These are phyloP conservation scores for Chytriomyces sp. DNA, from an alignment of 192 early-diverging fungal species.

Conservation along the genomic window DNA sequence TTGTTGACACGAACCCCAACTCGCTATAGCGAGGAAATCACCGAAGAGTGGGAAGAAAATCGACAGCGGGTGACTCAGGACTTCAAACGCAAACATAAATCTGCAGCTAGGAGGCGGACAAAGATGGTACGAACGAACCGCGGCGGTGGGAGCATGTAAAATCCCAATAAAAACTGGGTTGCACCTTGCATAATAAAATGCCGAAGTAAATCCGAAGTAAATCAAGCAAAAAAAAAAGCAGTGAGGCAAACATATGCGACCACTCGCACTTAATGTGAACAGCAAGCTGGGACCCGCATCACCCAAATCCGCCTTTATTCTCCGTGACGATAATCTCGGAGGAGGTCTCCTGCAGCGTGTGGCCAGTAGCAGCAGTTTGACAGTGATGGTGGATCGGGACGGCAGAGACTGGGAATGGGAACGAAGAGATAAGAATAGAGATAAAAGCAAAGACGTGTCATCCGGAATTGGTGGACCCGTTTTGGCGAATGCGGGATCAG, in stretches of 20 bases:
- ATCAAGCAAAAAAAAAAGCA: no score
- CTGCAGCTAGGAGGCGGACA: conserved; percentile 16
- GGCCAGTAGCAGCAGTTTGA: neutral
- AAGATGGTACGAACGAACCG: neutral
- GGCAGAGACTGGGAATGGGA: no score
- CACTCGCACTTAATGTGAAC: neutral
- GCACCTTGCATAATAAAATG: no score
- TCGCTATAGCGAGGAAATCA: conserved; percentile 3
- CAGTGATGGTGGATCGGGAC: no score
- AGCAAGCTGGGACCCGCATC: neutral
- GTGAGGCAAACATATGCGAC: neutral
- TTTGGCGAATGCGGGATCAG: no score
- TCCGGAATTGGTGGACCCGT: no score
- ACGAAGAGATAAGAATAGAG: no score
- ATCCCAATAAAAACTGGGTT: no score
- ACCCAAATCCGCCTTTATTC: neutral
- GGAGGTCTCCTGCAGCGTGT: neutral
- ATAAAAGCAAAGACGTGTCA: no score
- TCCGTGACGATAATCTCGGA: neutral
- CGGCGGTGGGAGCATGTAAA: no score
- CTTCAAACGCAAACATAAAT: conserved; percentile 19
- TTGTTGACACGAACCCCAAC: neutral
- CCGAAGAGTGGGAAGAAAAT: conserved; percentile 16
- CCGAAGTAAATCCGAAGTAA: no score
- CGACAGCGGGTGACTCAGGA: conserved; percentile 5